A percentile compares a stretch with the other conserved stretches of the same genome.
These are phyloP conservation scores for Chrysochromulina parva DNA, from an alignment of 78 protist species.

Conservation along the genomic window DNA sequence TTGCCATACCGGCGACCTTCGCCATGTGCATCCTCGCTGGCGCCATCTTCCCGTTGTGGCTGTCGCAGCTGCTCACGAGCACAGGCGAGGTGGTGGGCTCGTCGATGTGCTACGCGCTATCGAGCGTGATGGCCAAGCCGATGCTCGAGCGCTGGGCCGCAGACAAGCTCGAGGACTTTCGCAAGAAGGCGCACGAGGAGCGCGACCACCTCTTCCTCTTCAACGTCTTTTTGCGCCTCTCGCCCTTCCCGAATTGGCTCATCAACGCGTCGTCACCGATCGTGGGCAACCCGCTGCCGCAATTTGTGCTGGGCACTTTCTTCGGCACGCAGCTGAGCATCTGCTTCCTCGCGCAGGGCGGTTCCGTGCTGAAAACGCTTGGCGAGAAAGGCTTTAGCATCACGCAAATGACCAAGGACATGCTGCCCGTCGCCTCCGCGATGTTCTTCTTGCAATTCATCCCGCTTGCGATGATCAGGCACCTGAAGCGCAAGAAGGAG, in stretches of 20 bases:
- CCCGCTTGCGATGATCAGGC: no score
- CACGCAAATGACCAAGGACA: no score
- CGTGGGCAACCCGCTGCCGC: background rate
- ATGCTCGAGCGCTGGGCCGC: background rate
- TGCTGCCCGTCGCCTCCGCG: no score
- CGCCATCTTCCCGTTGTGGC: background rate
- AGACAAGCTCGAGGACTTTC: background rate
- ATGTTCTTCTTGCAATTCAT: no score
- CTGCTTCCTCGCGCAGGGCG: no score
- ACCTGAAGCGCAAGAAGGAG: no score
- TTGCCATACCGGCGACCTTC: constrained; percentile 22
- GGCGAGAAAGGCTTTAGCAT: no score
- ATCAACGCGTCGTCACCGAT: constrained; percentile 33
- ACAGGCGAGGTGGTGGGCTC: background rate
- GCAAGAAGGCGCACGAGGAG: background rate
- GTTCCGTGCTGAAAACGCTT: no score
- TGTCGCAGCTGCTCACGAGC: background rate
- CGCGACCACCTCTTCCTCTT: background rate
- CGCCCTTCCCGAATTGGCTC: constrained; percentile 58
- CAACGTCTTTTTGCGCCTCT: constrained; percentile 30
- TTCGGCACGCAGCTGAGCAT: background rate
- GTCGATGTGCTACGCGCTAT: background rate
- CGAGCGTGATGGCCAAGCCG: background rate
- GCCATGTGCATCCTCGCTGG: constrained; percentile 7
- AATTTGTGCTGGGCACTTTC: background rate